Evolutionary conservation across 495 filamentous ascomycete species (phyloP), one percentile per base, ranked within the genome.

Genomic region (Pseudomonodictys pantanalensis): DNA sequence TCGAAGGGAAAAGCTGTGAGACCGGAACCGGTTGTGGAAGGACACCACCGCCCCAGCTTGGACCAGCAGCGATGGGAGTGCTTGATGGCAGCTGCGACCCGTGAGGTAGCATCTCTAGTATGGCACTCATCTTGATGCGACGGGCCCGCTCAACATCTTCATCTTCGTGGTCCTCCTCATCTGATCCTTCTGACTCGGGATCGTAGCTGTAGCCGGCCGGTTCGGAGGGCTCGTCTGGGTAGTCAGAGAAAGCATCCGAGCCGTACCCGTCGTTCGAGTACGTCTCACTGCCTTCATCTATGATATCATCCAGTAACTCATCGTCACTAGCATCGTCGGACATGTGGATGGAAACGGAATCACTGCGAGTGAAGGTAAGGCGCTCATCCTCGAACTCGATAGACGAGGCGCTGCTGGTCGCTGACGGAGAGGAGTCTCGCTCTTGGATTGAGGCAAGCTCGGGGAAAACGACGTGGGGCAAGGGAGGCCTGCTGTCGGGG

Each of bases 181-280:
- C 48, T n/a, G 18, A 12, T 4, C 35, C 48, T 20, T 38, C 48
- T 24, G 30, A 15, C 7, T 29, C 48, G 41, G 15, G n/a, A 43
- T 43, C n/a, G 23, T 7, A n/a, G n/a, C n/a, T n/a, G n/a, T n/a
- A n/a, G n/a, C n/a, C n/a, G n/a, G n/a, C n/a, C n/a, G n/a, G n/a
- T n/a, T n/a, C 41, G 6, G 41, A 43, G 41, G n/a, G 41, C 41
- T 43, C 41, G 41, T 15, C n/a, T 7, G 15, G 15, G n/a, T 49
- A 17, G 17, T 49, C 22, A 26, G 45, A 49, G 8, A 24, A 12
- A 6, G 28, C 8, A 49, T 49, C 20, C 22, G 20, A 25, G 9
- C 22, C 45, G 23, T 25, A 11, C 18, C n/a, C 35, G 33, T 56
- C 29, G 26, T 58, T 32, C 17, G 45, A 52, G 44, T 51, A 45